These are phyloP conservation scores for Penicillium desertorum DNA, from an alignment of 495 filamentous ascomycete species.

Conservation along the genomic window DNA sequence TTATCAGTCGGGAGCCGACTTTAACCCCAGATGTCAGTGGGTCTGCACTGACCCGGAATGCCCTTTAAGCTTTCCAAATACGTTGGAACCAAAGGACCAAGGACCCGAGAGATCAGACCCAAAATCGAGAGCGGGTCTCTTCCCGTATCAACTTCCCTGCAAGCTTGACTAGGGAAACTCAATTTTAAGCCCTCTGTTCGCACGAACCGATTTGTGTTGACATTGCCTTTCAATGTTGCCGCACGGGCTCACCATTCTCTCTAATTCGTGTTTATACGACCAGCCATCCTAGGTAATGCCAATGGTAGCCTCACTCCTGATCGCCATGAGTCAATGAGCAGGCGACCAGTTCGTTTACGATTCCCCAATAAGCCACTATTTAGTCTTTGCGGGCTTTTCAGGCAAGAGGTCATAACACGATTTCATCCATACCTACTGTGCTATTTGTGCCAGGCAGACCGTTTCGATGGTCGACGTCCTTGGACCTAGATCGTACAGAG, in stretches of 20 bases:
- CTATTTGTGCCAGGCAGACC: conserved; percentile 55
- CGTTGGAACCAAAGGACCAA: background rate
- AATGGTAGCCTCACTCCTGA: conserved; percentile 62
- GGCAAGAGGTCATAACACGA: conserved; percentile 57
- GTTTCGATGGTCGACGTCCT: conserved; percentile 55
- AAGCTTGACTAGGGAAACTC: conserved; percentile 41
- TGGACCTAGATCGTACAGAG: conserved; percentile 57
- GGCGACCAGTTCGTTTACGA: conserved; percentile 62
- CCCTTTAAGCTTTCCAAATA: background rate
- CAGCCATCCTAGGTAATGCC: conserved; percentile 58
- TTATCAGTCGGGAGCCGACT: background rate
- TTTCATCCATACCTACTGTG: conserved; percentile 48
- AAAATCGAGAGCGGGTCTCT: background rate
- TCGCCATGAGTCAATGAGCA: conserved; percentile 54
- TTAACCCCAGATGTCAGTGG: background rate
- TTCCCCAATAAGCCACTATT: conserved; percentile 57
- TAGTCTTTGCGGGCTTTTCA: conserved; percentile 57
- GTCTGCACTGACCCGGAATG: background rate
- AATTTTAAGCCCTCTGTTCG: conserved; percentile 25
- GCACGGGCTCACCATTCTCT: conserved; percentile 41
- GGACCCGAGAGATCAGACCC: background rate
- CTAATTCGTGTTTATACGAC: conserved; percentile 58
- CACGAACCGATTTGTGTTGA: conserved; percentile 13
- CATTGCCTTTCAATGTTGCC: conserved; percentile 45
- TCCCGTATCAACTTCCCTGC: background rate